Conservation (phyloP, 805 yeast species). For the Kluyveromyces starmeri region DNA sequence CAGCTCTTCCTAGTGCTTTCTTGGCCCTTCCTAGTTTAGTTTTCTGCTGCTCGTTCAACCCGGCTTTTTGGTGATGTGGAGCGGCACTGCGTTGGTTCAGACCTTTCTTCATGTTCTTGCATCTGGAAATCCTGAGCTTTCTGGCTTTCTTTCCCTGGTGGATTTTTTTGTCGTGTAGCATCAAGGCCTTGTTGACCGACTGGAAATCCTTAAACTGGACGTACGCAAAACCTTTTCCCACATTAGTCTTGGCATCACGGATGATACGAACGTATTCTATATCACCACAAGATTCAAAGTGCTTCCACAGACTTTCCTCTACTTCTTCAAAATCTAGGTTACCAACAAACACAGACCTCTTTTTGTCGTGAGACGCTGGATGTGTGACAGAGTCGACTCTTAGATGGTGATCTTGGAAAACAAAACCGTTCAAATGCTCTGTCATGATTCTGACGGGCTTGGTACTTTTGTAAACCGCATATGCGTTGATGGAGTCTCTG, state of each 20-base stretch:
- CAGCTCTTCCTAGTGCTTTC: constrained; percentile 69
- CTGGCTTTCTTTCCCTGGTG: constrained; percentile 33
- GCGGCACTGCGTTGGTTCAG: constrained; percentile 9
- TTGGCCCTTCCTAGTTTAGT: constrained; percentile 76
- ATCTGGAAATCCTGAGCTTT: constrained; percentile 68
- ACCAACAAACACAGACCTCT: constrained; percentile 83
- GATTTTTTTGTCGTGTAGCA: constrained; percentile 62
- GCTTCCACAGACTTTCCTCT: constrained; percentile 83
- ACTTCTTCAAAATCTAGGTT: constrained; percentile 87
- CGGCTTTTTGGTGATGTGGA: constrained; percentile 26
- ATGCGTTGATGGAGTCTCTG: constrained; percentile 80
- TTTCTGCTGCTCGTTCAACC: constrained; percentile 56
- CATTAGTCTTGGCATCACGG: constrained; percentile 85
- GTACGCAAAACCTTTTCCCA: constrained; percentile 96
- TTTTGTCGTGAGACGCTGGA: constrained; percentile 78
- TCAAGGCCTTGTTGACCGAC: constrained; percentile 71
- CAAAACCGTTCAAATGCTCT: constrained; percentile 51
- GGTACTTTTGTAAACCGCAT: constrained; percentile 64
- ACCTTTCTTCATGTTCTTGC: constrained; percentile 37
- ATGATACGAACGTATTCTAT: constrained; percentile 85
- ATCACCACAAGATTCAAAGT: constrained; percentile 57
- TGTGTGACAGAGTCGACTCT: constrained; percentile 91
- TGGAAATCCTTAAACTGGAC: constrained; percentile 75
- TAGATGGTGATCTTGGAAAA: constrained; percentile 65
- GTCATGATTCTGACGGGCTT: constrained; percentile 30